These are phyloP conservation scores for Ustilago bromivora DNA, from an alignment of 1,284 basidiomycete genomes.

Conservation along the genomic window DNA sequence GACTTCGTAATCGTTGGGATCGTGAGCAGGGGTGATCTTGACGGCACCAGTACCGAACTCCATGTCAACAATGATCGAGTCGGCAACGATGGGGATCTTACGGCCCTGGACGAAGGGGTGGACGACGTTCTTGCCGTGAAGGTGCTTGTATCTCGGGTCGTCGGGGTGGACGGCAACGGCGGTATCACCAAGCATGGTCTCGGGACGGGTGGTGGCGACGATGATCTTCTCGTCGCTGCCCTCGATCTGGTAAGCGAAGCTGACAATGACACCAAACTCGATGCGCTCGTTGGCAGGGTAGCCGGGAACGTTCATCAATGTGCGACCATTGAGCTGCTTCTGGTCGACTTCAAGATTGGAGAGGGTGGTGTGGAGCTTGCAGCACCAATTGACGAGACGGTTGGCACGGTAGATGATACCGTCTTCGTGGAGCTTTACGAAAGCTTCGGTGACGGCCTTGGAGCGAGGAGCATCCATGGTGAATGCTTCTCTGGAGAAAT, in stretches of 20 bases:
- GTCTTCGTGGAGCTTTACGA: conserved; percentile 90
- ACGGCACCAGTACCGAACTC: conserved; percentile 97
- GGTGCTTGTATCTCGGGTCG: conserved; percentile 91
- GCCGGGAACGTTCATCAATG: conserved; percentile 89
- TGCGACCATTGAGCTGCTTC: conserved; percentile 88
- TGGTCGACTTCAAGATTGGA: conserved; percentile 99
- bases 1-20: conserved; percentile 97
- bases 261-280: conserved; percentile 96
- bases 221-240: conserved; percentile 88
- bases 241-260: conserved; percentile 93
- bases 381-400: conserved; percentile 98
- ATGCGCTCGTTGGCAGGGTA: conserved; percentile 94
- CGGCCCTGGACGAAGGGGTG: conserved; percentile 90
- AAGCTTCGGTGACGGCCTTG: conserved; percentile 90
- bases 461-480: conserved; percentile 82
- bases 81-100: conserved; percentile 88
- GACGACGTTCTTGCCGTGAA: conserved; percentile 90
- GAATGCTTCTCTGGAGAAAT: conserved; percentile 93
- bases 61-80: conserved; percentile 90
- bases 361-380: conserved; percentile 91
- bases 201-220: conserved; percentile 96
- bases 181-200: conserved; percentile 98
- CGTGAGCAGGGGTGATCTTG: conserved; percentile 99
- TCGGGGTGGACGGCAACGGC: conserved; percentile 96
- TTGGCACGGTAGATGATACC: conserved; percentile 96